Evolutionary conservation across 2,329 filamentous ascomycete species (phyloP).

Genomic region (Cladosporium sp.): DNA sequence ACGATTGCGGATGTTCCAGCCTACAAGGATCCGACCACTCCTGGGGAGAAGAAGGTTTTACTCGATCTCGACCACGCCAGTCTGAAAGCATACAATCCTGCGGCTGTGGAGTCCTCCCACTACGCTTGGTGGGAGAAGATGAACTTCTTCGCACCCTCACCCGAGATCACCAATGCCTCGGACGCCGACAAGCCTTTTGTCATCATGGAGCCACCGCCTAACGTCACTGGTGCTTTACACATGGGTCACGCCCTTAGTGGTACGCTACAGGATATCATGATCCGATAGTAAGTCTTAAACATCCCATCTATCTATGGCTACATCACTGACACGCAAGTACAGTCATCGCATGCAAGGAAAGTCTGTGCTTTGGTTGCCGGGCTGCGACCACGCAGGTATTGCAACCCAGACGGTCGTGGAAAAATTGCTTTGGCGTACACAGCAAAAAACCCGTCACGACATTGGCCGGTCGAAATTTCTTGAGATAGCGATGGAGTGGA

Average conservation of each 20-base stretch:
- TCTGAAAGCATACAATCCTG: neutral
- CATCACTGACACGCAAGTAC: constrained; percentile 37
- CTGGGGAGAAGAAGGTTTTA: neutral
- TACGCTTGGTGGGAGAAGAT: neutral
- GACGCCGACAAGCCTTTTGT: constrained; percentile 59
- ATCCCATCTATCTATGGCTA: neutral
- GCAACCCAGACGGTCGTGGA: constrained; percentile 95
- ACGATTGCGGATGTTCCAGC: neutral
- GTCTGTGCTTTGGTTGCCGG: constrained; percentile 83
- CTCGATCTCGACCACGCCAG: neutral
- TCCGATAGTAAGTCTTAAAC: constrained; percentile 48
- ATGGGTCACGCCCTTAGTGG: constrained; percentile 89
- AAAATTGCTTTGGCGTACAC: constrained; percentile 82
- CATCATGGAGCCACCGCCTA: constrained; percentile 89
- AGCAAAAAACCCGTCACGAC: constrained; percentile 65
- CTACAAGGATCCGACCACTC: neutral
- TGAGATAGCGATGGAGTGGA: constrained; percentile 88
- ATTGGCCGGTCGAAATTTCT: constrained; percentile 79
- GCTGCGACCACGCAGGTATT: constrained; percentile 95
- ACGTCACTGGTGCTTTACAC: constrained; percentile 91
- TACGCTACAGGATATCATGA: constrained; percentile 82
- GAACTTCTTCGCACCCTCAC: neutral
- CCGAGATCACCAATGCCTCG: neutral
- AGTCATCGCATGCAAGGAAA: constrained; percentile 89
- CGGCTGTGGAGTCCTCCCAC: neutral